A percentile compares a stretch with the other conserved stretches of the same genome.
Evolutionary conservation across 1,284 basidiomycete species (phyloP).

Genomic region (Gymnopus androsaceus): DNA sequence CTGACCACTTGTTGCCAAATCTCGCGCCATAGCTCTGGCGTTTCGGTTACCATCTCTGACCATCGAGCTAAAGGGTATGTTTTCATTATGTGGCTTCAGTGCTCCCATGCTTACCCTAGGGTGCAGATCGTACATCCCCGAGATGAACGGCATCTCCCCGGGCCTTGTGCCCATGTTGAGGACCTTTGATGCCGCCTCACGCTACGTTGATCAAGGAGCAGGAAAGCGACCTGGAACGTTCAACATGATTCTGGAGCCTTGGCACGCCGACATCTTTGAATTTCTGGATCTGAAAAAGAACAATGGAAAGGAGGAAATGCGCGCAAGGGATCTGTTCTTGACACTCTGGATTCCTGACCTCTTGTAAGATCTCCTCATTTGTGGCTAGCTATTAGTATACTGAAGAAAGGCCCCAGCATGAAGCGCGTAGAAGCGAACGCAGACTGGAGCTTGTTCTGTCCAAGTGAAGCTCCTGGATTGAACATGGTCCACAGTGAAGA

Average conservation of each 20-base stretch:
- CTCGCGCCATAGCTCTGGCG: conserved; percentile 98
- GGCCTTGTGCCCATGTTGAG: conserved; percentile 99
- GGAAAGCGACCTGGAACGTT: conserved; percentile 99
- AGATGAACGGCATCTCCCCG: conserved; percentile 97
- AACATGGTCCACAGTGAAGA: conserved; percentile 90
- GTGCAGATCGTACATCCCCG: conserved; percentile 80
- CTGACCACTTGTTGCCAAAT: conserved; percentile 99
- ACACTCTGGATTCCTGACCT: conserved; percentile 98
- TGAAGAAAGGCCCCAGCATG: conserved; percentile 59
- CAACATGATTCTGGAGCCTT: conserved; percentile 95
- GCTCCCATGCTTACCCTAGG: no score
- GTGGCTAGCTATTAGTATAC: not conserved
- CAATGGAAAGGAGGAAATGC: conserved; percentile 97
- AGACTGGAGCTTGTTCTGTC: conserved; percentile 98
- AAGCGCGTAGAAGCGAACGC: conserved; percentile 86
- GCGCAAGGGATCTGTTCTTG: conserved; percentile 97
- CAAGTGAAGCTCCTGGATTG: conserved; percentile 91
- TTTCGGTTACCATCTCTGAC: conserved; percentile 94
- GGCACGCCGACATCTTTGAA: conserved; percentile 97
- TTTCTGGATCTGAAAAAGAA: conserved; percentile 99
- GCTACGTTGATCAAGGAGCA: conserved; percentile 98
- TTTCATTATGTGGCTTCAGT: no score
- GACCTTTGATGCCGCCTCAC: conserved; percentile 96
- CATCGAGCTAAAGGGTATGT: conserved; percentile 90
- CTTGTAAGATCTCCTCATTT: conserved; percentile 63